Evolutionary conservation across 2,329 filamentous ascomycete genomes (phyloP).

Genomic region (Aureobasidium sp.): DNA sequence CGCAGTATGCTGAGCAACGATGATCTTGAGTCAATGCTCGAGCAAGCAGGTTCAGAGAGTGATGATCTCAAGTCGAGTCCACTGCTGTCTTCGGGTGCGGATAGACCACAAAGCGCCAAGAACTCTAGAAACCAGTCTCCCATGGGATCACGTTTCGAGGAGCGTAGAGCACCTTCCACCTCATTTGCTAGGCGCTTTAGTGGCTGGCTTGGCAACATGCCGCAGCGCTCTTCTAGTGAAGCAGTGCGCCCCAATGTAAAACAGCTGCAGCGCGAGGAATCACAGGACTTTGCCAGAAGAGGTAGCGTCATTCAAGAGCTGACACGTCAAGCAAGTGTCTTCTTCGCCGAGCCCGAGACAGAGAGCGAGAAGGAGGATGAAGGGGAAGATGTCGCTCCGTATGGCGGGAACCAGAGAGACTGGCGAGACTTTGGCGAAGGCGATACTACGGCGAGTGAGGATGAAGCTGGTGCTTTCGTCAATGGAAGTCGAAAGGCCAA

Average conservation of each 20-base stretch:
- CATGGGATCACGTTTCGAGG: neutral
- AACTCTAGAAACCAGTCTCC: neutral
- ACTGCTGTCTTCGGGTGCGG: slow-evolving; percentile 20
- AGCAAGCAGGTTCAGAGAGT: slow-evolving; percentile 27
- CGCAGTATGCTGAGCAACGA: slow-evolving; percentile 39
- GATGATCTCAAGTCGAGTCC: slow-evolving; percentile 25
- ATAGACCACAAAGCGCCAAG: neutral
- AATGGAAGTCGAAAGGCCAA: neutral
- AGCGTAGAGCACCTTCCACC: slow-evolving; percentile 21
- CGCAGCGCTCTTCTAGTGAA: slow-evolving; percentile 21
- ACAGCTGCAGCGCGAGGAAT: slow-evolving; percentile 13
- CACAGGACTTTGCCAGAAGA: slow-evolving; percentile 15
- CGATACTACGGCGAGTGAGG: slow-evolving; percentile 15
- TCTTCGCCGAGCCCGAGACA: slow-evolving; percentile 36
- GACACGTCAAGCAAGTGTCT: slow-evolving; percentile 39
- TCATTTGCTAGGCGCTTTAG: slow-evolving; percentile 28
- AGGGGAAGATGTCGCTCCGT: neutral
- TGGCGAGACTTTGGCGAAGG: slow-evolving; percentile 6
- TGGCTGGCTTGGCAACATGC: slow-evolving; percentile 23
- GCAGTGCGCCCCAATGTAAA: slow-evolving; percentile 18
- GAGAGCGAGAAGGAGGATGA: slow-evolving; percentile 25
- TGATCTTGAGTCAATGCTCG: slow-evolving; percentile 38
- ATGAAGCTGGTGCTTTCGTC: slow-evolving; percentile 1
- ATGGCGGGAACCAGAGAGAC: neutral
- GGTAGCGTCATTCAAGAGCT: slow-evolving; percentile 38